Conservation (phyloP, 192 early-diverging fungal species). For the Umbelopsis vinacea region DNA sequence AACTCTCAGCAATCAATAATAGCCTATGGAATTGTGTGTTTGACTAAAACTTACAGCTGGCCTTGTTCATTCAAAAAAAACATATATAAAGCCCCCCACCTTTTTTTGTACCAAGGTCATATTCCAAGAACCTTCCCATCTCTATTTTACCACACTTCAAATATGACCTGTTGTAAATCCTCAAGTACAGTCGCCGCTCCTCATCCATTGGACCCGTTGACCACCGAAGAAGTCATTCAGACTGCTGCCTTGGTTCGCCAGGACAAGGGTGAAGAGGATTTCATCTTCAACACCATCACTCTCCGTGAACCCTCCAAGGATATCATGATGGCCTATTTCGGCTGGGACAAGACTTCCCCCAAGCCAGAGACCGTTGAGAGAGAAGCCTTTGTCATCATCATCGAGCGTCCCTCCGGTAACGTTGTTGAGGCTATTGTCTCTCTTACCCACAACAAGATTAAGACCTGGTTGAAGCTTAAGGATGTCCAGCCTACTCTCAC, state of each 20-base stretch:
- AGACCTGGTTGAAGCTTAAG: conserved; percentile 30
- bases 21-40: conserved; percentile 20
- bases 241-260: conserved; percentile 31
- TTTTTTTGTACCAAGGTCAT: background rate
- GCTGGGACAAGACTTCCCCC: conserved; percentile 32
- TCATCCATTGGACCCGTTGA: conserved; percentile 44
- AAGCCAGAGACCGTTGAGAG: conserved; percentile 33
- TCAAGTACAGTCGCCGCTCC: background rate
- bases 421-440: conserved; percentile 39
- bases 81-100: background rate
- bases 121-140: background rate
- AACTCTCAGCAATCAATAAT: conserved; percentile 16
- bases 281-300: conserved; percentile 48
- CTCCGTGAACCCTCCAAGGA: conserved; percentile 41
- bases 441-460: conserved; percentile 24
- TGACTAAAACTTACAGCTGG: background rate
- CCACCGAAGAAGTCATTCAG: conserved; percentile 38
- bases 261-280: conserved; percentile 16
- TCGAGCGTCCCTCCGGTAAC: conserved; percentile 34
- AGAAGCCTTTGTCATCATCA: conserved; percentile 38
- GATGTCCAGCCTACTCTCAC: conserved; percentile 47
- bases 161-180: conserved; percentile 12
- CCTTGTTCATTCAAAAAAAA: background rate
- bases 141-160: background rate
- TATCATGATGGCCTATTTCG: conserved; percentile 40